Evolutionary conservation across 805 yeast genomes (phyloP).

Genomic region (Ogataea methanolica): DNA sequence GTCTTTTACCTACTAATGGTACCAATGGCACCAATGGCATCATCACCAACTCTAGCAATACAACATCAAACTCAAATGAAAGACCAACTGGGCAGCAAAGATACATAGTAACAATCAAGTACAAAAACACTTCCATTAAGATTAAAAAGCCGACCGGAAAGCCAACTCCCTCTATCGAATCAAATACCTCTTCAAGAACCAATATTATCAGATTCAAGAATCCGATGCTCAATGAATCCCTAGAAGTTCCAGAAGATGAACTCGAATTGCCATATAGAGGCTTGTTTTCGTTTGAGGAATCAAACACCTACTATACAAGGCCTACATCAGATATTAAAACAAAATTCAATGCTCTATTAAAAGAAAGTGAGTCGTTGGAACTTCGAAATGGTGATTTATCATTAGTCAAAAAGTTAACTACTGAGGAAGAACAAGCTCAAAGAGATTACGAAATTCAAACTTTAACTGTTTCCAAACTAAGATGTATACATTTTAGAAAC

Average conservation of each 20-base stretch:
- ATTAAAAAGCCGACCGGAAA: too few relatives aligned
- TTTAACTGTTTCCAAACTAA: constrained; percentile 39
- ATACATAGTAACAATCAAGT: too few relatives aligned
- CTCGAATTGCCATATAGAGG: constrained; percentile 67
- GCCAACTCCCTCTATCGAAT: not conserved
- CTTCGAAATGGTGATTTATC: constrained; percentile 32
- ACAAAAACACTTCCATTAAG: too few relatives aligned
- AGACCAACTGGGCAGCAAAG: too few relatives aligned
- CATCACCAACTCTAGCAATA: too few relatives aligned
- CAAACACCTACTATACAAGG: constrained; percentile 54
- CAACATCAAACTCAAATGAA: too few relatives aligned
- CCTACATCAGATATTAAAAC: constrained; percentile 39
- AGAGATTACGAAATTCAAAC: constrained; percentile 21
- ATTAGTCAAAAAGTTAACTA: constrained; percentile 16
- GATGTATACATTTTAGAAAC: constrained; percentile 64
- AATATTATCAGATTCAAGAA: constrained; percentile 9
- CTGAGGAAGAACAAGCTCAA: constrained; percentile 20
- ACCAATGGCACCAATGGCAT: too few relatives aligned
- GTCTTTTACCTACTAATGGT: too few relatives aligned
- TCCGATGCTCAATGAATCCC: constrained; percentile 6
- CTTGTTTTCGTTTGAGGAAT: constrained; percentile 51
- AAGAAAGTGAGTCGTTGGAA: constrained; percentile 36
- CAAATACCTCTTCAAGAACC: not conserved
- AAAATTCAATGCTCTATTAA: constrained; percentile 38
- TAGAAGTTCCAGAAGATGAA: constrained; percentile 33